A percentile compares a stretch with the other conserved stretches of the same genome.
Conservation (phyloP, 2,329 filamentous ascomycete species). For the Colletotrichum sp. region DNA sequence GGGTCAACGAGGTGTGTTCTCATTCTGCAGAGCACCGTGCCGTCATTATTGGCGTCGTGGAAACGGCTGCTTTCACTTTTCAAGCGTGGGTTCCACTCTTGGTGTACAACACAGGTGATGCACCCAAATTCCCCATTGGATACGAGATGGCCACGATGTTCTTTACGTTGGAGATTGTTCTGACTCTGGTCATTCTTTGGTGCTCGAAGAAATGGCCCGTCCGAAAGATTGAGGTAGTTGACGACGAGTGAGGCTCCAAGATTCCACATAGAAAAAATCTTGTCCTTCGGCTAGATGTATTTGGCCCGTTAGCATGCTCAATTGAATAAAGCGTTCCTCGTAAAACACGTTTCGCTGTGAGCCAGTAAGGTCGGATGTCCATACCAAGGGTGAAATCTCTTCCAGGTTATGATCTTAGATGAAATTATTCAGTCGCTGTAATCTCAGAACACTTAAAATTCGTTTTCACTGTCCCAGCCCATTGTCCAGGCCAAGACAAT, state of each 20-base stretch:
- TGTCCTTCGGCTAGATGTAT: not conserved
- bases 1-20: constrained; percentile 51
- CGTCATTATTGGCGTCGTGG: constrained; percentile 53
- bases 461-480: not conserved
- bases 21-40: constrained; percentile 53
- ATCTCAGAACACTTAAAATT: not conserved
- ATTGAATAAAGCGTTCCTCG: not conserved
- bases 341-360: not conserved
- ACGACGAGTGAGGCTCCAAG: not conserved
- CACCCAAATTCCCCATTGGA: constrained; percentile 43
- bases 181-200: not conserved
- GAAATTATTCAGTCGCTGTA: not conserved
- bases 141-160: constrained; percentile 37
- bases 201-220: constrained; percentile 1
- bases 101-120: constrained; percentile 37
- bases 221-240: not conserved
- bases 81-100: constrained; percentile 48
- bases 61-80: constrained; percentile 47
- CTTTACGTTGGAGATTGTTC: constrained; percentile 32
- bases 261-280: not conserved
- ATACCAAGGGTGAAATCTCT: not conserved
- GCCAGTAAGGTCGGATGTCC: not conserved
- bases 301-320: not conserved
- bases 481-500: not conserved
- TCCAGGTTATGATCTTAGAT: accelerated